Conservation (phyloP, 768 basidiomycete species). For the Leucogyrophana mollusca region DNA sequence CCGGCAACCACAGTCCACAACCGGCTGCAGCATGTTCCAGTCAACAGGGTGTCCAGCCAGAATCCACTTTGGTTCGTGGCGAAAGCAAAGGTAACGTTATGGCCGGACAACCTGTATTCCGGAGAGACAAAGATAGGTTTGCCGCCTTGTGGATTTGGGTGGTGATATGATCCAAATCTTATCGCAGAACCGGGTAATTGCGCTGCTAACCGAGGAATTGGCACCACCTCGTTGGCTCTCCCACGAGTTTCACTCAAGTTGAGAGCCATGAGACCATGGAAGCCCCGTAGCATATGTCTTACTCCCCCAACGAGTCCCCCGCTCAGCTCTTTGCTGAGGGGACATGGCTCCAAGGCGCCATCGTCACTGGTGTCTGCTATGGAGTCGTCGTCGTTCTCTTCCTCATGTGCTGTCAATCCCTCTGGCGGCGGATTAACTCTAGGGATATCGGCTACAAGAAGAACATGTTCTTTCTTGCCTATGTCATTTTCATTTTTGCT, state of each 20-base stretch:
- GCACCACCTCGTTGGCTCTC: conserved; percentile 1
- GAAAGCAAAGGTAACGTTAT: too few relatives aligned
- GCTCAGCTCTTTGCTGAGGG: conserved; percentile 21
- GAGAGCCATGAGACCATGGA: background rate
- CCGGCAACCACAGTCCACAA: too few relatives aligned
- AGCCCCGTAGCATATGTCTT: conserved; percentile 13
- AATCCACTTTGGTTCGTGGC: too few relatives aligned
- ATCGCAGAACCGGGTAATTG: too few relatives aligned
- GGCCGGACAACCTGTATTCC: too few relatives aligned
- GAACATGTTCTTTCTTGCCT: conserved; percentile 27
- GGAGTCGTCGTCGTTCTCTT: conserved; percentile 25
- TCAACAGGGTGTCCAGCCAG: too few relatives aligned
- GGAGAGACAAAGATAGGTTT: too few relatives aligned
- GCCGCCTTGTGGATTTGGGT: too few relatives aligned
- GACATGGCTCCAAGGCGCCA: conserved; percentile 29
- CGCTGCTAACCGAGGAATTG: too few relatives aligned
- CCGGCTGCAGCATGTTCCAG: too few relatives aligned
- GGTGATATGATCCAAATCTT: too few relatives aligned
- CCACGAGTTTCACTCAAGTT: conserved; percentile 7
- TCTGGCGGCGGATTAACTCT: conserved; percentile 21
- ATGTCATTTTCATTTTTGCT: conserved; percentile 26
- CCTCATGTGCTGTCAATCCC: conserved; percentile 23
- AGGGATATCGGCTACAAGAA: conserved; percentile 8
- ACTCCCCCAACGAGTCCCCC: conserved; percentile 10
- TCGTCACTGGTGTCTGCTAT: conserved; percentile 25